Evolutionary conservation across 1,284 basidiomycete species (phyloP), one percentile per base, ranked within the genome.

Genomic region (Leccinum fallax): DNA sequence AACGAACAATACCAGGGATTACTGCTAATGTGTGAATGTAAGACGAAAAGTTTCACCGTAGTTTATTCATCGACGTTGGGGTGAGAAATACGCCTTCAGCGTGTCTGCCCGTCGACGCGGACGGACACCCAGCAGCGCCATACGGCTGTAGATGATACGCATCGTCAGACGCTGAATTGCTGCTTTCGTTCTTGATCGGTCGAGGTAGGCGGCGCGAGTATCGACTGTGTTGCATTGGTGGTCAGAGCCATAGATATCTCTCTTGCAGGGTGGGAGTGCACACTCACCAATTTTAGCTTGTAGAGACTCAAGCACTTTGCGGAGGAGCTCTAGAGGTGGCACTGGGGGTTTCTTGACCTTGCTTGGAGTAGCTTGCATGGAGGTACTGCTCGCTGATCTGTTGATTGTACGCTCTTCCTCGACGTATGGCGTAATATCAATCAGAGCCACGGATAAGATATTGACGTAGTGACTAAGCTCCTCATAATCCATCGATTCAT

Each of bases 101-200:
- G 74, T 77, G 36, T 74, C 69, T 2, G 62, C 51, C 28, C 65
- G 69, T 55, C 40, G 65, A 56, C 70, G 63, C 6, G 48, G 64
- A 62, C 61, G 65, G 60, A 46, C 48, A 24, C 63, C 65, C 15
- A 64, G 66, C 55, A 80, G 77, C 24, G 77, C 71, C 55, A 76
- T 69, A 53, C 82, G 83, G 67, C 89, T 86, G 67, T 88, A 90
- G 66, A 83, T 73, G 19, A 91, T 74, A n/a, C 86, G 82, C 76
- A 87, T 80, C 6, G 82, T 79, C 11, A 90, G 72, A 53, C 82
- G 83, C 68, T 90, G 87, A 57, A 91, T 73, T 1, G 81, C 80
- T 2, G 83, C 86, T 67, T 91, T 92, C 2, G 85, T 81, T 57
- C 84, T 80, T 5, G 90, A 90, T 49, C 90, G 84, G 63, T 90